These are phyloP conservation scores for Globisporangium sylvaticum DNA, from an alignment of 352 stramenopile genomes.

Conservation along the genomic window DNA sequence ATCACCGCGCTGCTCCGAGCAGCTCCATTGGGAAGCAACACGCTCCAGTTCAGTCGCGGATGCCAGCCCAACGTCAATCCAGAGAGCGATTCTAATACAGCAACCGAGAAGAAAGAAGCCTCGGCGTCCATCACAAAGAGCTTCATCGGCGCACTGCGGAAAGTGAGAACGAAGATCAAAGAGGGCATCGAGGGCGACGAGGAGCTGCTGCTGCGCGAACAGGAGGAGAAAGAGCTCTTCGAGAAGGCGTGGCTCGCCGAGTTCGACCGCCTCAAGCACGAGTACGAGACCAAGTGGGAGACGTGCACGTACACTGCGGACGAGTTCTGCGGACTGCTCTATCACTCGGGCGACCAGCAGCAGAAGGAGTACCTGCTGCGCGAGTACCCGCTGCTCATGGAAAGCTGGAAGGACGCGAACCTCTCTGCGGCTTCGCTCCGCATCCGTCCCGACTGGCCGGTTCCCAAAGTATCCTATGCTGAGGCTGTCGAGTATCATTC, in stretches of 20 bases:
- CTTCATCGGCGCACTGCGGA: slow-evolving; percentile 46
- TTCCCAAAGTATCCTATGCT: slow-evolving; percentile 17
- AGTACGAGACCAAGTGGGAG: slow-evolving; percentile 53
- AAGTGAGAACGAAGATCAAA: slow-evolving; percentile 56
- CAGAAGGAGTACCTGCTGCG: slow-evolving; percentile 39
- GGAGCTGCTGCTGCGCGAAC: slow-evolving; percentile 26
- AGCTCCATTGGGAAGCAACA: slow-evolving; percentile 26
- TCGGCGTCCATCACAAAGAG: slow-evolving; percentile 25
- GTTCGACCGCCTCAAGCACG: slow-evolving; percentile 42
- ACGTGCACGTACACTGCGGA: slow-evolving; percentile 64
- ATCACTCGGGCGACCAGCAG: slow-evolving; percentile 42
- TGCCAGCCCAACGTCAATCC: neutral
- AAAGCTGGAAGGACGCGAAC: slow-evolving; percentile 38
- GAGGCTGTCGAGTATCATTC: slow-evolving; percentile 18
- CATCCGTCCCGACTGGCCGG: slow-evolving; percentile 40
- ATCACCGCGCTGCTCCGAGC: slow-evolving; percentile 30
- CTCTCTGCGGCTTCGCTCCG: slow-evolving; percentile 13
- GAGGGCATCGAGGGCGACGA: slow-evolving; percentile 49
- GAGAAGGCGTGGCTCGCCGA: slow-evolving; percentile 55
- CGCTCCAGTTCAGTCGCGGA: slow-evolving; percentile 28
- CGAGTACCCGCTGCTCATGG: slow-evolving; percentile 60
- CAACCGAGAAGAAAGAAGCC: neutral
- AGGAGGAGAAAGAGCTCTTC: slow-evolving; percentile 45
- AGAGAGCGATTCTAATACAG: neutral
- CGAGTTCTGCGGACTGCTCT: slow-evolving; percentile 64